Conservation (phyloP, 345 rosid genomes). For the Brassica rapa region DNA sequence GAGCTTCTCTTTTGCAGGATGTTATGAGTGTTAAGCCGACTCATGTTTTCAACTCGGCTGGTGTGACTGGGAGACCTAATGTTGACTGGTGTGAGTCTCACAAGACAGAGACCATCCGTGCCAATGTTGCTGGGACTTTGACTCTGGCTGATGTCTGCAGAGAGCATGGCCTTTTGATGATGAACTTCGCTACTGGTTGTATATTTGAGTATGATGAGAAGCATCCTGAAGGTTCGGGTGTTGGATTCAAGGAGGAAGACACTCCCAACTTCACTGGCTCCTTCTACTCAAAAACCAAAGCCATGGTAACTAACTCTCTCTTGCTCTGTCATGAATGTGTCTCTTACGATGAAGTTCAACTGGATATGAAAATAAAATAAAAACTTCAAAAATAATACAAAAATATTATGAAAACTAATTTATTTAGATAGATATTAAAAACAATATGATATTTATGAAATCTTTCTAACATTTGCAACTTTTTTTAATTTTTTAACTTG, state of each 20-base stretch:
- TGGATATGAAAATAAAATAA: too few relatives aligned
- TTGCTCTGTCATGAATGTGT: not conserved
- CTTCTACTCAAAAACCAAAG: slow-evolving; percentile 82
- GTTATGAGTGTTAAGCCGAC: slow-evolving; percentile 62
- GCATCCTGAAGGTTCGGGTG: slow-evolving; percentile 64
- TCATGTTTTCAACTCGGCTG: slow-evolving; percentile 82
- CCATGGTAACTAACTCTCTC: slow-evolving; percentile 50
- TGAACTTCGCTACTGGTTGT: slow-evolving; percentile 82
- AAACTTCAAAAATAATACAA: too few relatives aligned
- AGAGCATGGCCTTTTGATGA: slow-evolving; percentile 62
- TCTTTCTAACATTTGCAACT: too few relatives aligned
- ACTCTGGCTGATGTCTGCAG: slow-evolving; percentile 79
- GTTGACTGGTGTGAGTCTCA: slow-evolving; percentile 87
- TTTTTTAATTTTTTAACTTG: too few relatives aligned
- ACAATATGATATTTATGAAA: too few relatives aligned
- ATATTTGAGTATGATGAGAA: slow-evolving; percentile 70
- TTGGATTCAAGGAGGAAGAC: slow-evolving; percentile 73
- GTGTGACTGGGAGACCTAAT: slow-evolving; percentile 78
- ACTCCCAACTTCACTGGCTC: slow-evolving; percentile 72
- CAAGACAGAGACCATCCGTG: slow-evolving; percentile 66
- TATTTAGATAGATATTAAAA: too few relatives aligned
- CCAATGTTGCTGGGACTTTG: slow-evolving; percentile 75
- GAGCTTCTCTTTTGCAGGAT: slow-evolving; percentile 61
- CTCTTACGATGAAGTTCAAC: too few relatives aligned
- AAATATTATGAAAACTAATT: too few relatives aligned